A percentile compares a stretch with the other conserved stretches of the same genome.
Conservation (phyloP, 495 filamentous ascomycete species). For the Hypoxylon fragiforme region DNA sequence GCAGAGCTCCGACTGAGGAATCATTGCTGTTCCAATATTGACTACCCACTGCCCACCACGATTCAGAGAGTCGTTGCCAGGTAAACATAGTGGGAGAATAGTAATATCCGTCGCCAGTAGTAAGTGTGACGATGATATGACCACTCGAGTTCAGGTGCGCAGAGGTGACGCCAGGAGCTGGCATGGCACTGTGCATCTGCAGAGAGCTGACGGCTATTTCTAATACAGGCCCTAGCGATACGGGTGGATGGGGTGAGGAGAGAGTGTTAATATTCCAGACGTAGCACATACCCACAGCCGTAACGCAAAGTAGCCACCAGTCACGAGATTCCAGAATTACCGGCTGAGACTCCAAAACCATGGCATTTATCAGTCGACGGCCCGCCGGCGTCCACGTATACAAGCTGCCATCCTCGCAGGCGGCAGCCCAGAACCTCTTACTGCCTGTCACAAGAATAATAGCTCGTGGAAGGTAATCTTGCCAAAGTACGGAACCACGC, state of each 20-base stretch:
- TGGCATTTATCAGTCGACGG: constrained; percentile 76
- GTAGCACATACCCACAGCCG: constrained; percentile 84
- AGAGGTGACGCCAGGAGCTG: constrained; percentile 79
- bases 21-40: constrained; percentile 99
- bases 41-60: constrained; percentile 97
- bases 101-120: constrained; percentile 89
- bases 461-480: constrained; percentile 84
- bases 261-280: constrained; percentile 93
- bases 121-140: constrained; percentile 78
- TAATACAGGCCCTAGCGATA: constrained; percentile 86
- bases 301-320: constrained; percentile 86
- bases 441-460: constrained; percentile 88
- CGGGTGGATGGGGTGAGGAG: constrained; percentile 81
- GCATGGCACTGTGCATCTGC: constrained; percentile 69
- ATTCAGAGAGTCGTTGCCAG: constrained; percentile 94
- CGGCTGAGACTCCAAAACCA: constrained; percentile 88
- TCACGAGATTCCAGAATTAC: constrained; percentile 90
- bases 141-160: constrained; percentile 88
- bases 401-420: constrained; percentile 90
- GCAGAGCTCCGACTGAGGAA: constrained; percentile 74
- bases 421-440: constrained; percentile 85
- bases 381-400: constrained; percentile 96
- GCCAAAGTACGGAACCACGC: constrained; percentile 85
- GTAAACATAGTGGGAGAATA: constrained; percentile 80
- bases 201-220: constrained; percentile 73